Base-by-base conservation (phyloP, 345 rosid species). In the Hypericum androsaemum region DNA sequence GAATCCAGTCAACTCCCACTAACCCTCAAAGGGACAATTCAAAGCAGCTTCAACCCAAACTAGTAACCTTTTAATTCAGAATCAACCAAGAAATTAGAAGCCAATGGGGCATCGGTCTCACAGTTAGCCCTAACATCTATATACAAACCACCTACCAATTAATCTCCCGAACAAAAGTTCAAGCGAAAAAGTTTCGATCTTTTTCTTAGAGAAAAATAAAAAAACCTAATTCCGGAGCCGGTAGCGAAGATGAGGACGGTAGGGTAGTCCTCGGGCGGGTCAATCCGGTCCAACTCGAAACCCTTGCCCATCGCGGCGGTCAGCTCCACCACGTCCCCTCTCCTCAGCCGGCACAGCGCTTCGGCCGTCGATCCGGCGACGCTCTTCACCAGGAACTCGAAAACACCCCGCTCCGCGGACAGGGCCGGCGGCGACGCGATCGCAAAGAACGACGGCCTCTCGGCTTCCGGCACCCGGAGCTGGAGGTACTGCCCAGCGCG, bases 351-450 rank as follows among this genome's bases (percentile, higher is more conserved):
- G 41, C 98, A 88, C 41, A 88, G 77, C 47, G 79, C 64, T 80
- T 85, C 98, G 13, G 98, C 97, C 3, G 89, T 80, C n/a, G 95
- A 85, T 48, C 94, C 98, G 12, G 81, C 66, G 10, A 88, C 79
- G 61, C 80, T 77, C 78, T 92, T 92, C 63, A 88, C 97, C 65
- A 88, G 67, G 37, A 92, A 88, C 58, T 92, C 90, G 44, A 92
- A 85, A 15, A 75, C 77, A 15, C 94, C 95, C 7, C 59, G 77
- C 40, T 71, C 42, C 2, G 77, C 55, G 7, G 95, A 75, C 6
- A 74, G 55, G 8, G 77, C 71, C 13, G 97, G 97, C 50, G 97
- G 83, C 52, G 94, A 92, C 2, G 97, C 94, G 42, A 92, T 79
- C 36, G 98, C 94, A 11, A 92, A 69, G 53, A 92, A 88, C 2